Evolutionary conservation across 225 moss, liverwort and hornwort species (phyloP).

Genomic region (Polytrichum formosum): DNA sequence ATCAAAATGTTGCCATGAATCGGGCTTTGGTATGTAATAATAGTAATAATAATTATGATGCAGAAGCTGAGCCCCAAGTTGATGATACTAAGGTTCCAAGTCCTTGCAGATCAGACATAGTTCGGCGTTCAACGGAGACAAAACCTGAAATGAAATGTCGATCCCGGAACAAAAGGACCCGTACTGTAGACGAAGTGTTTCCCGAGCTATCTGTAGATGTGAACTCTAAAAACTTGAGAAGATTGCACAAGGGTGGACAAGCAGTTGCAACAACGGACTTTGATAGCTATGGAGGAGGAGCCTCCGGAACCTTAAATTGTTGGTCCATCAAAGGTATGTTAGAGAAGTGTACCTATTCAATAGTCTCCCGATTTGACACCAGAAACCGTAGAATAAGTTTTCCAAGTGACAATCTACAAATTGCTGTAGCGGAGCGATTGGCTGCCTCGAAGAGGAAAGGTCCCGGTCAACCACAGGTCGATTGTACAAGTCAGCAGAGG

Average conservation of each 20-base stretch:
- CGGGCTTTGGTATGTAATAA: too few relatives aligned
- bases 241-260: not conserved
- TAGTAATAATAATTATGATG: too few relatives aligned
- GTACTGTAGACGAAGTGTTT: constrained; percentile 37
- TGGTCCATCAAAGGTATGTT: constrained; percentile 18
- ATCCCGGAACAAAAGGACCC: constrained; percentile 14
- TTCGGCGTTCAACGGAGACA: not conserved
- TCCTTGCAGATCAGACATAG: not conserved
- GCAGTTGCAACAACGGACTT: not conserved
- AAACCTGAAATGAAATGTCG: not conserved
- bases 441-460: constrained; percentile 5
- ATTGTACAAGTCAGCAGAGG: constrained; percentile 8
- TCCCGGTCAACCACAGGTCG: not conserved
- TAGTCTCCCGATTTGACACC: not conserved
- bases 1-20: constrained; percentile 4
- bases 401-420: constrained; percentile 9
- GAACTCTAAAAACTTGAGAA: not conserved
- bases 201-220: constrained; percentile 30
- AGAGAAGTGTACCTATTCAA: not conserved
- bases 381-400: constrained; percentile 21
- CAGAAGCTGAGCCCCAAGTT: too few relatives aligned
- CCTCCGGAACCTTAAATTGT: not conserved
- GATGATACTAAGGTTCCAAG: constrained; percentile 2
- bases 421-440: not conserved
- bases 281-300: not conserved